Evolutionary conservation across 345 rosid genomes (phyloP).

Genomic region (Ceriops tagal): DNA sequence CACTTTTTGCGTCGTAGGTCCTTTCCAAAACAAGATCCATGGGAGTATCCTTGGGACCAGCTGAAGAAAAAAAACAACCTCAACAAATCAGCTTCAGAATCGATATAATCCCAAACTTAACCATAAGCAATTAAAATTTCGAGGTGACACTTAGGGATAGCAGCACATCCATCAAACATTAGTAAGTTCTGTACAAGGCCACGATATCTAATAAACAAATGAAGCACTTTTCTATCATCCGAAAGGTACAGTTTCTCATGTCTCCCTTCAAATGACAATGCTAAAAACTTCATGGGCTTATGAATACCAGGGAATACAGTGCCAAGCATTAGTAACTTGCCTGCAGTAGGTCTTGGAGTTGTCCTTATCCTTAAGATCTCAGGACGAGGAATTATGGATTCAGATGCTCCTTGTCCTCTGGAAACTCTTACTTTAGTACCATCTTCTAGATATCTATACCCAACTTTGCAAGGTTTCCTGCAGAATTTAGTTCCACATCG

Average conservation of each 20-base stretch:
- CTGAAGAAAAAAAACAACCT: slow-evolving; percentile 32
- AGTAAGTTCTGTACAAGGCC: not conserved
- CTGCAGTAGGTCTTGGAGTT: slow-evolving; percentile 80
- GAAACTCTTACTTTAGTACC: slow-evolving; percentile 96
- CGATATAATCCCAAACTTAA: too few relatives aligned
- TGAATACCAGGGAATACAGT: not conserved
- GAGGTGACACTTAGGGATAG: not conserved
- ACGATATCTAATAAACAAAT: not conserved
- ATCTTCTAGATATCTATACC: slow-evolving; percentile 76
- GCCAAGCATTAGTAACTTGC: slow-evolving; percentile 36
- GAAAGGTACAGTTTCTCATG: not conserved
- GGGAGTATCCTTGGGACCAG: slow-evolving; percentile 91
- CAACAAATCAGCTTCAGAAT: not conserved
- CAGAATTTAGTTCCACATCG: not conserved
- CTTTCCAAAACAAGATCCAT: slow-evolving; percentile 69
- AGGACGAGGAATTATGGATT: slow-evolving; percentile 88
- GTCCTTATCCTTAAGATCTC: slow-evolving; percentile 85
- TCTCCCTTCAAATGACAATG: not conserved
- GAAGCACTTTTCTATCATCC: not conserved
- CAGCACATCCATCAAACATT: not conserved
- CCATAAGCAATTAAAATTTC: not conserved
- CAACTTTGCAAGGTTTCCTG: slow-evolving; percentile 91
- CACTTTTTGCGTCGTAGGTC: slow-evolving; percentile 79
- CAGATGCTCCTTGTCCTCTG: slow-evolving; percentile 82
- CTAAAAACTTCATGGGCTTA: not conserved